Evolutionary conservation across 257 asterid species (phyloP).

Genomic region (Penstemon eatonii): DNA sequence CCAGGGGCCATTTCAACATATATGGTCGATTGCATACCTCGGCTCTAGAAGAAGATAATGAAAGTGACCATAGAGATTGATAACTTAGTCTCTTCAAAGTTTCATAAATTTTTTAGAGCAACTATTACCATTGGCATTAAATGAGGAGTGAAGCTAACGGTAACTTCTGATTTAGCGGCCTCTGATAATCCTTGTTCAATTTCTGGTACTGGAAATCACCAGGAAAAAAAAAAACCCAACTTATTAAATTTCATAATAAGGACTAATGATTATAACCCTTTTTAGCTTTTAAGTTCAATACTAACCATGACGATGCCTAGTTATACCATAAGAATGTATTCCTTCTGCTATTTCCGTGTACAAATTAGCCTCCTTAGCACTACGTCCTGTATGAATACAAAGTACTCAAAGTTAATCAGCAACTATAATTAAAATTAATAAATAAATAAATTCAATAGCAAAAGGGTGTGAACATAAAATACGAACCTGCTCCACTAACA

Average conservation of each 20-base stretch:
- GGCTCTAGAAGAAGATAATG: constrained; percentile 57
- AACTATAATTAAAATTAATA: background rate
- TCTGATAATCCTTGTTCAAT: constrained; percentile 95
- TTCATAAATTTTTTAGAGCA: constrained; percentile 14
- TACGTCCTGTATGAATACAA: constrained; percentile 62
- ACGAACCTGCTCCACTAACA: constrained; percentile 96
- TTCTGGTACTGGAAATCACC: constrained; percentile 74
- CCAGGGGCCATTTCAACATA: constrained; percentile 87
- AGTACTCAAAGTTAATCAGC: constrained; percentile 25
- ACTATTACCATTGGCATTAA: constrained; percentile 88
- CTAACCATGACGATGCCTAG: constrained; percentile 95
- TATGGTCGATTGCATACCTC: constrained; percentile 97
- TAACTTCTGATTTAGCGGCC: constrained; percentile 74
- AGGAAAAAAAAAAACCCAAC: background rate
- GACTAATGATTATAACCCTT: background rate
- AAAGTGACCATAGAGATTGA: background rate
- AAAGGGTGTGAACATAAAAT: constrained; percentile 9
- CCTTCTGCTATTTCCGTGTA: constrained; percentile 99
- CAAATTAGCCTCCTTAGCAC: constrained; percentile 91
- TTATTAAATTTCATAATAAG: background rate
- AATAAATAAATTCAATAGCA: background rate
- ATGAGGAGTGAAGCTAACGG: constrained; percentile 97
- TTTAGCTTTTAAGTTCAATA: constrained; percentile 2
- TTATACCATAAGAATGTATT: constrained; percentile 80
- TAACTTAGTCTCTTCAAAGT: background rate